Evolutionary conservation across 495 filamentous ascomycete species (phyloP).

Genomic region (Penicillium riverlandense): DNA sequence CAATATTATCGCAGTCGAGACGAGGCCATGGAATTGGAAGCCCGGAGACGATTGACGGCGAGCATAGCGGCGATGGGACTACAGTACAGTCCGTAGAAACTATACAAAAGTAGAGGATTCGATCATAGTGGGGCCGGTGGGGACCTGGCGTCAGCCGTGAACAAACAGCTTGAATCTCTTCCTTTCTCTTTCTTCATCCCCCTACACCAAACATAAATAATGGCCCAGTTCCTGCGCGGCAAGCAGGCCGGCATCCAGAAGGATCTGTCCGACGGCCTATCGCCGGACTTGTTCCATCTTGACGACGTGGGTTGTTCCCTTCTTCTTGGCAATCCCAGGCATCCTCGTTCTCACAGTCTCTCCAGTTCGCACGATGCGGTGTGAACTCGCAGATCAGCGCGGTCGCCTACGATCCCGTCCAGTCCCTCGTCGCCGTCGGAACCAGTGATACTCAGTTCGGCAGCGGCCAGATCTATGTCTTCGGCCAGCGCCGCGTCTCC

Average conservation of each 20-base stretch:
- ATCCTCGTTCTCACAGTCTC: constrained; percentile 14
- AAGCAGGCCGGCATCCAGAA: constrained; percentile 90
- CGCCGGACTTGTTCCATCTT: constrained; percentile 65
- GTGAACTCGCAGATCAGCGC: constrained; percentile 80
- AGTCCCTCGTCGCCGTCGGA: constrained; percentile 89
- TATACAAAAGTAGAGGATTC: no score
- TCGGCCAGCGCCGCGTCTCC: constrained; percentile 74
- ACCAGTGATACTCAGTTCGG: constrained; percentile 76
- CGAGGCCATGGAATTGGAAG: constrained; percentile 29
- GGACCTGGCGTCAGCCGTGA: no score
- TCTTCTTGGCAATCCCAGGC: constrained; percentile 20
- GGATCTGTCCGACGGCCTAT: constrained; percentile 77
- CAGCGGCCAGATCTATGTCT: constrained; percentile 80
- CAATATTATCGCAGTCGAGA: constrained; percentile 37
- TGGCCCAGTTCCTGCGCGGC: constrained; percentile 81
- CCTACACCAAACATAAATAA: constrained; percentile 20
- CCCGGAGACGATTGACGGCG: constrained; percentile 28
- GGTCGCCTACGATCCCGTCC: constrained; percentile 84
- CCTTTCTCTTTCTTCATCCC: constrained; percentile 1
- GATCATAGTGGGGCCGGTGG: not conserved
- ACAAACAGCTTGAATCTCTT: not conserved
- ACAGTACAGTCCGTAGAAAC: no score
- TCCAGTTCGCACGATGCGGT: constrained; percentile 69
- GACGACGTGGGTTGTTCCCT: constrained; percentile 56
- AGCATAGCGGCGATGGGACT: constrained; percentile 18